phyloP scores from a whole-genome alignment of 1,139 yeast species.

The Hemisphaericaspora subhashii region DNA sequence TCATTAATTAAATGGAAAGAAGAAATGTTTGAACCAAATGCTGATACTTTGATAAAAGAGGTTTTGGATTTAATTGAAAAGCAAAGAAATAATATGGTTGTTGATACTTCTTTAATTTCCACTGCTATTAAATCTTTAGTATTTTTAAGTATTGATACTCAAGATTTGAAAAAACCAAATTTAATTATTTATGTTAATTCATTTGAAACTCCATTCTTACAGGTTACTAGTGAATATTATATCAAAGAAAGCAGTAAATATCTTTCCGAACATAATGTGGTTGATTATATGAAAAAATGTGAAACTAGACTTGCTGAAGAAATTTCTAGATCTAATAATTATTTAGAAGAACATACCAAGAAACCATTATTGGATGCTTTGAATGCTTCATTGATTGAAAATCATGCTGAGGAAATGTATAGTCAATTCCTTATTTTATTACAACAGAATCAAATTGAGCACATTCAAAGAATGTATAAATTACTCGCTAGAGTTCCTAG shows the following conservation, averaged over 20 bases:
- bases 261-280: slow-evolving; percentile 74
- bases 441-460: slow-evolving; percentile 73
- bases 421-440: slow-evolving; percentile 72
- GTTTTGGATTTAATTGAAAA: slow-evolving; percentile 72
- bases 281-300: slow-evolving; percentile 87
- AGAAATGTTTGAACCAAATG: slow-evolving; percentile 71
- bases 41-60: slow-evolving; percentile 61
- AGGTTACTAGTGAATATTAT: slow-evolving; percentile 74
- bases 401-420: slow-evolving; percentile 77
- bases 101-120: slow-evolving; percentile 66
- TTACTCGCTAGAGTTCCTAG: slow-evolving; percentile 72
- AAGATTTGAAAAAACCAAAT: slow-evolving; percentile 82
- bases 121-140: slow-evolving; percentile 84
- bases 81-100: slow-evolving; percentile 79
- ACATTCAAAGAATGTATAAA: slow-evolving; percentile 76
- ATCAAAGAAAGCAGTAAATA: slow-evolving; percentile 66
- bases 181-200: slow-evolving; percentile 76
- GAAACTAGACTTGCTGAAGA: slow-evolving; percentile 82
- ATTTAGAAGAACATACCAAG: slow-evolving; percentile 85
- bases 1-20: slow-evolving; percentile 88
- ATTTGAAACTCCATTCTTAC: slow-evolving; percentile 77
- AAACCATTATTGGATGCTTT: slow-evolving; percentile 72
- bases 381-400: slow-evolving; percentile 72
- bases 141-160: slow-evolving; percentile 69
- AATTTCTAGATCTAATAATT: slow-evolving; percentile 70